Evolutionary conservation across 2,329 filamentous ascomycete species (phyloP).

Genomic region (Magnaporthales sp.): DNA sequence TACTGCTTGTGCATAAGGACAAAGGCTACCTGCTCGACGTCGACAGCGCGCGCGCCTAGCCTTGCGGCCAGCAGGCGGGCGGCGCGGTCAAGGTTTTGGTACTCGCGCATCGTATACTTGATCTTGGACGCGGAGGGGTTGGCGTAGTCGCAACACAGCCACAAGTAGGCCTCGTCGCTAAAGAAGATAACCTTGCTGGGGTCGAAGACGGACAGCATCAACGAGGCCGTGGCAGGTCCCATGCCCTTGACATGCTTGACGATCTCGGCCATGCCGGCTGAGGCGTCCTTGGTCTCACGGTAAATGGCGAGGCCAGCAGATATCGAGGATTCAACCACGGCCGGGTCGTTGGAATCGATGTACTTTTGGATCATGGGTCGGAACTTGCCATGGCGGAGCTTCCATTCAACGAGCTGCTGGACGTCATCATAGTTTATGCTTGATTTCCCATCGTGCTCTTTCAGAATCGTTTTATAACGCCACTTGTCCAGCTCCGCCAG

Average conservation of each 20-base stretch:
- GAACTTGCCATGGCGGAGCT: conserved; percentile 57
- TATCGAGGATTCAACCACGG: conserved; percentile 35
- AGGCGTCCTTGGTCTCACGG: conserved; percentile 23
- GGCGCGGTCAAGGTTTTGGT: conserved; percentile 41
- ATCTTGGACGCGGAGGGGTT: conserved; percentile 34
- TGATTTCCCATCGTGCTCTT: conserved; percentile 26
- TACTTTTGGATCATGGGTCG: conserved; percentile 52
- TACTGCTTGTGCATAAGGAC: conserved; percentile 45
- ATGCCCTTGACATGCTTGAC: conserved; percentile 57
- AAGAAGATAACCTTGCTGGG: conserved; percentile 60
- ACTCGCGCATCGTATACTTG: conserved; percentile 65
- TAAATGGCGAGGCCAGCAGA: conserved; percentile 37
- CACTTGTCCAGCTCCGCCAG: conserved; percentile 51
- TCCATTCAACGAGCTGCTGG: conserved; percentile 58
- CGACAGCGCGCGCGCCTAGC: conserved; percentile 46
- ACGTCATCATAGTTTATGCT: conserved; percentile 48
- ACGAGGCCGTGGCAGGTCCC: conserved; percentile 70
- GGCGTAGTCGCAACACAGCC: conserved; percentile 50
- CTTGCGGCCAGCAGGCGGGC: conserved; percentile 34
- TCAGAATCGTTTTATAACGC: conserved; percentile 46
- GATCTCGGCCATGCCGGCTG: conserved; percentile 42
- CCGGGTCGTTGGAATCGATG: conserved; percentile 50
- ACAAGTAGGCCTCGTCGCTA: conserved; percentile 70
- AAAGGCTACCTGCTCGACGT: conserved; percentile 64
- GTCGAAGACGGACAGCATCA: conserved; percentile 59